phyloP scores from a whole-genome alignment of 148 eudicot genomes.

The Heliosperma pusillum region DNA sequence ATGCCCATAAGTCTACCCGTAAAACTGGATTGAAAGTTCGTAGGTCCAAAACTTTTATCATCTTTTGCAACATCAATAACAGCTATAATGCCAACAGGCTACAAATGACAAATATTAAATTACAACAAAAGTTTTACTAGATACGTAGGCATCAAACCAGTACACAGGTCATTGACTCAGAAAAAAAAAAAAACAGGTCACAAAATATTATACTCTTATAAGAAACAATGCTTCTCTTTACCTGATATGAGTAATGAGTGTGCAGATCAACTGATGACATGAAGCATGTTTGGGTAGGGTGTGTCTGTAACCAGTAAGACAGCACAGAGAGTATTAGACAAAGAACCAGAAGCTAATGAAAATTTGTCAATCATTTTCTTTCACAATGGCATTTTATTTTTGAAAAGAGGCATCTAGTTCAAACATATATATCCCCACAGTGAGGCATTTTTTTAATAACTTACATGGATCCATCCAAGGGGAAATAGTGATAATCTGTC shows the following conservation, averaged over 20 bases:
- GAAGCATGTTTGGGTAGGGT: slow-evolving; percentile 97
- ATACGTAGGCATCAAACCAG: neutral
- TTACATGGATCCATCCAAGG: slow-evolving; percentile 98
- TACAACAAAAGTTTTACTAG: neutral
- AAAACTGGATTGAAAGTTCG: neutral
- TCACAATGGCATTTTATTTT: neutral
- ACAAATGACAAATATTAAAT: neutral
- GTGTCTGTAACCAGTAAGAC: slow-evolving; percentile 53
- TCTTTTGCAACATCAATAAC: neutral
- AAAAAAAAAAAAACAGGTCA: neutral
- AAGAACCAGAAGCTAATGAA: neutral
- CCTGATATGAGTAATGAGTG: slow-evolving; percentile 99
- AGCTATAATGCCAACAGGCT: neutral
- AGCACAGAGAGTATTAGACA: slow-evolving; percentile 1
- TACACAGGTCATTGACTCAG: too few species aligned
- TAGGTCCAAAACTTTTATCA: neutral
- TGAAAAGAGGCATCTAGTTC: neutral
- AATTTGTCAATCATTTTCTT: neutral
- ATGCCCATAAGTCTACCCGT: neutral
- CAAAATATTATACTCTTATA: neutral
- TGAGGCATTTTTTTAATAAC: slow-evolving; percentile 29
- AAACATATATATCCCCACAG: neutral
- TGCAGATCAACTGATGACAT: slow-evolving; percentile 99
- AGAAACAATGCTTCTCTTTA: slow-evolving; percentile 19
- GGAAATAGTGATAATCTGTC: slow-evolving; percentile 82